Evolutionary conservation across 2,329 filamentous ascomycete species (phyloP).

Genomic region (Trichoderma citrinoviride): DNA sequence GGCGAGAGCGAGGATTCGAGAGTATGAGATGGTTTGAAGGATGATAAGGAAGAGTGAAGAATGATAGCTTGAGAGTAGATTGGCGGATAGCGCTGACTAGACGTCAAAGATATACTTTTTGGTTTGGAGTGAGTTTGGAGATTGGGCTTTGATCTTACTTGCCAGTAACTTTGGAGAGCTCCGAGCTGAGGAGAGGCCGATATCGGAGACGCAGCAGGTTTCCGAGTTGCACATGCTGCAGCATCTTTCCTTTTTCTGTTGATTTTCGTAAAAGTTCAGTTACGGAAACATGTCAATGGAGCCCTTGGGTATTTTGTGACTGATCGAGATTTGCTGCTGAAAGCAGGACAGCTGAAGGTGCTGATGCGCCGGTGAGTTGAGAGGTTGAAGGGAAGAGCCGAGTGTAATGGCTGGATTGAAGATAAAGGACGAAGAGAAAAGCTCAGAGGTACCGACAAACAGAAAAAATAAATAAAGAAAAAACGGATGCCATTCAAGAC

Average conservation of each 20-base stretch:
- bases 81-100: neutral
- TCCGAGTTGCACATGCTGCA: neutral
- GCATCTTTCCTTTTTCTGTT: neutral
- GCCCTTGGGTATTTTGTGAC: neutral
- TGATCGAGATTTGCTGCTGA: neutral
- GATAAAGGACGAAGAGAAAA: neutral
- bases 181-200: constrained; percentile 2
- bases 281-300: neutral
- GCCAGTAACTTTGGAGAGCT: neutral
- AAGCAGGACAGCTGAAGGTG: neutral
- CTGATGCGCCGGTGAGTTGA: neutral
- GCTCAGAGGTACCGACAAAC: too few species aligned
- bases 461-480: neutral
- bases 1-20: neutral
- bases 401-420: neutral
- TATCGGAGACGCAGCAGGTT: constrained; percentile 12
- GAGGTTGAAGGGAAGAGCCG: neutral
- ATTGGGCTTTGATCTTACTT: neutral
- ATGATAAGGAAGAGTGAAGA: neutral
- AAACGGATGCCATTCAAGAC: neutral
- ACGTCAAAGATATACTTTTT: neutral
- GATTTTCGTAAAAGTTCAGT: neutral
- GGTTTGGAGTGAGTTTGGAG: neutral
- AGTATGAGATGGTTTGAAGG: neutral
- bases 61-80: neutral